A percentile compares a stretch with the other conserved stretches of the same genome.
Conservation (phyloP, 192 early-diverging fungal species). For the Gaertneriomyces sp. region DNA sequence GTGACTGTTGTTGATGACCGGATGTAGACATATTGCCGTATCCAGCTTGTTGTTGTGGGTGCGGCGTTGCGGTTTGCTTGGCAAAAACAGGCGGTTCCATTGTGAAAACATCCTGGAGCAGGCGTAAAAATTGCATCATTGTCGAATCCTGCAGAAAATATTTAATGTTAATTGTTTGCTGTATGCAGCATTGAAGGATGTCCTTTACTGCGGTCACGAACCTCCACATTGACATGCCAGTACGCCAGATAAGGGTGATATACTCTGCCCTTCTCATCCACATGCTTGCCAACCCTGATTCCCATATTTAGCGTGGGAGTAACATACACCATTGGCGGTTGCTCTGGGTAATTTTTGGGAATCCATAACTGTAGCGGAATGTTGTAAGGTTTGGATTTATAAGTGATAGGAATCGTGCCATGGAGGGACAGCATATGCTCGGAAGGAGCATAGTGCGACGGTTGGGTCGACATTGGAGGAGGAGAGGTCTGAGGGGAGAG, state of each 20-base stretch:
- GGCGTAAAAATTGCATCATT: slow-evolving; percentile 54
- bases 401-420: slow-evolving; percentile 85
- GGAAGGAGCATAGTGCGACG: too few relatives aligned
- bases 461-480: too few relatives aligned
- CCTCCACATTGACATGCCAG: slow-evolving; percentile 61
- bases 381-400: slow-evolving; percentile 76
- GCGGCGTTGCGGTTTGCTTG: slow-evolving; percentile 34
- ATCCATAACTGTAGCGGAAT: slow-evolving; percentile 90
- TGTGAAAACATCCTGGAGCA: slow-evolving; percentile 69
- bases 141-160: slow-evolving; percentile 23
- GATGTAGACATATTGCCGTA: slow-evolving; percentile 15
- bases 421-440: slow-evolving; percentile 66
- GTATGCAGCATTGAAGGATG: too few relatives aligned
- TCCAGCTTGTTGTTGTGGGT: slow-evolving; percentile 21
- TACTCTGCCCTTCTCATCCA: slow-evolving; percentile 77
- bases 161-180: neutral
- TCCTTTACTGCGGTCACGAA: slow-evolving; percentile 8
- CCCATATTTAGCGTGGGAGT: slow-evolving; percentile 86
- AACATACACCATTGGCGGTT: slow-evolving; percentile 80
- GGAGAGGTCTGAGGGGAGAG: too few relatives aligned
- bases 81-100: slow-evolving; percentile 76
- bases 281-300: slow-evolving; percentile 72
- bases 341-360: slow-evolving; percentile 73
- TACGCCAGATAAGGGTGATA: slow-evolving; percentile 79
- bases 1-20: slow-evolving; percentile 17